These are phyloP conservation scores for Trebouxia sp. DNA, from an alignment of 139 green algal genomes.

Conservation along the genomic window DNA sequence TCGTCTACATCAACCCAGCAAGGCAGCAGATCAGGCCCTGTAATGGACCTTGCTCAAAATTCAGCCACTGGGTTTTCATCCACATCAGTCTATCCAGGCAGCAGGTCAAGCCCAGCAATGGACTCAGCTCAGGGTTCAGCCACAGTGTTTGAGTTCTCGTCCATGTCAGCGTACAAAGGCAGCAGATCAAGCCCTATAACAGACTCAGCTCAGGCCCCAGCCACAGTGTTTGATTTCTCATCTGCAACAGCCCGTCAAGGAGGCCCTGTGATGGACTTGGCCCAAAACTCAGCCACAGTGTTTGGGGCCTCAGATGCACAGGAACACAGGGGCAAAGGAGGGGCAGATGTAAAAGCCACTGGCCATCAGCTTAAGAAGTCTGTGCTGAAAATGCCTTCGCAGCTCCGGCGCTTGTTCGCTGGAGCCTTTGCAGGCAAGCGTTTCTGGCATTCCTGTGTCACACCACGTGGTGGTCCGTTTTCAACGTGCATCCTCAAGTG, in stretches of 20 bases:
- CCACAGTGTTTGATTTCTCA: too few relatives aligned
- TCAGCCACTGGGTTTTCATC: neutral
- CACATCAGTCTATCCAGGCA: neutral
- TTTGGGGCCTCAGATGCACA: neutral
- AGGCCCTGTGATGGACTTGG: neutral
- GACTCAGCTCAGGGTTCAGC: neutral
- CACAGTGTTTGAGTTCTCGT: too few relatives aligned
- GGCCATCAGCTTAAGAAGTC: neutral
- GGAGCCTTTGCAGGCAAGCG: constrained; percentile 30
- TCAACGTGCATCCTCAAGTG: too few relatives aligned
- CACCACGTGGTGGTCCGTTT: too few relatives aligned
- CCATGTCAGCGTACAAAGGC: too few relatives aligned
- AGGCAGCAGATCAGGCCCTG: neutral
- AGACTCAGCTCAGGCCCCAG: neutral
- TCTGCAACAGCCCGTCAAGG: too few relatives aligned
- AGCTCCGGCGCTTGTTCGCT: constrained; percentile 29
- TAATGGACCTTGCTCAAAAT: neutral
- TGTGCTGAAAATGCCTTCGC: constrained; percentile 11
- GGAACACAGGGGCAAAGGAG: neutral
- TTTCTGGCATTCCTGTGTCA: neutral
- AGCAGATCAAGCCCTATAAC: neutral
- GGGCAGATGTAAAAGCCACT: neutral
- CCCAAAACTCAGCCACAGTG: neutral
- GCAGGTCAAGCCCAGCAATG: neutral
- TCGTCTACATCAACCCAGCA: too few relatives aligned